Conservation (phyloP, 2,329 filamentous ascomycete species). For the Epichloe baconii region DNA sequence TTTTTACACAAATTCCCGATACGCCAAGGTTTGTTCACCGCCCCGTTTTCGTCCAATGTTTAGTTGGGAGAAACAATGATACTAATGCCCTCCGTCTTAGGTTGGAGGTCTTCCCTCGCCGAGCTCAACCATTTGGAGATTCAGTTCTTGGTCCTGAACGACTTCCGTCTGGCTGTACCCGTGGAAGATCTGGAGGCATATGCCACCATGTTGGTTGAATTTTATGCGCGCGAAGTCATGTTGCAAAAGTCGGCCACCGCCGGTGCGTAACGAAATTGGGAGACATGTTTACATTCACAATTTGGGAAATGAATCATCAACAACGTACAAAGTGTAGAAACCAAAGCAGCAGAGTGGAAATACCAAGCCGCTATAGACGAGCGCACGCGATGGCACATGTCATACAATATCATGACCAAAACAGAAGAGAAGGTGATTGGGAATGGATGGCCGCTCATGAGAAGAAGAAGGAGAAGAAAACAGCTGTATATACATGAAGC, state of each 20-base stretch:
- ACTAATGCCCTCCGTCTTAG: constrained; percentile 31
- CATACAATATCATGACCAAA: neutral
- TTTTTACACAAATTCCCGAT: constrained; percentile 98
- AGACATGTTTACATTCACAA: neutral
- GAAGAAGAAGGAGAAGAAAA: neutral
- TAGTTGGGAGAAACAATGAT: neutral
- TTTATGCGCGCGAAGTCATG: constrained; percentile 86
- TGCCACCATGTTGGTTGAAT: constrained; percentile 96
- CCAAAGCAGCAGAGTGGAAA: neutral
- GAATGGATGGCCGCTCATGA: neutral
- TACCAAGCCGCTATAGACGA: neutral
- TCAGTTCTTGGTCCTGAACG: constrained; percentile 89
- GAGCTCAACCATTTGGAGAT: constrained; percentile 94
- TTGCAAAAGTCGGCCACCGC: constrained; percentile 10
- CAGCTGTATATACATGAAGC: neutral
- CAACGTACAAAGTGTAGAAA: too few relatives aligned
- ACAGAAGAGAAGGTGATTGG: neutral
- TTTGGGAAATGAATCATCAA: too few relatives aligned
- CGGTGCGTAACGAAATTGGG: neutral
- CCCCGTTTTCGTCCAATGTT: neutral
- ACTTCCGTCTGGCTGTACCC: constrained; percentile 84
- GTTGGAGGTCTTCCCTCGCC: constrained; percentile 85
- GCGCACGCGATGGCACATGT: neutral
- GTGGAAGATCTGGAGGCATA: constrained; percentile 95
- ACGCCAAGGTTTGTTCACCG: constrained; percentile 70